phyloP scores from a whole-genome alignment of 2,329 filamentous ascomycete genomes.

The Thelonectria olida region DNA sequence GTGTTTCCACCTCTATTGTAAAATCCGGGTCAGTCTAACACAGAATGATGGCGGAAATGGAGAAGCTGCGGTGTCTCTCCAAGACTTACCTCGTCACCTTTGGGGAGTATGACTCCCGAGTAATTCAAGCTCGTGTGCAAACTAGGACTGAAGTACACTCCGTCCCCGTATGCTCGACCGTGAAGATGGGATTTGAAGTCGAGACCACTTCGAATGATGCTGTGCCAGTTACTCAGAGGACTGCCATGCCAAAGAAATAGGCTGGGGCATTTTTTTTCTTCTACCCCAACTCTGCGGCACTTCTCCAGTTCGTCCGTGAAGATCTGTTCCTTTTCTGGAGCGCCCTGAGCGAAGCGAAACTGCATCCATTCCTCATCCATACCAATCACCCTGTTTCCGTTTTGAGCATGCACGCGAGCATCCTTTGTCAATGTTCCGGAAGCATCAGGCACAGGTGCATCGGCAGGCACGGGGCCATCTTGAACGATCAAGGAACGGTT shows the following conservation, averaged over 20 bases:
- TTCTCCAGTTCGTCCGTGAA: slow-evolving; percentile 72
- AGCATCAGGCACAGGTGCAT: no score
- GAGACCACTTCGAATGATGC: slow-evolving; percentile 84
- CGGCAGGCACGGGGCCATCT: slow-evolving; percentile 62
- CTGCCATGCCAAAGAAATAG: slow-evolving; percentile 92
- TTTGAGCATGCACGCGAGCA: not conserved
- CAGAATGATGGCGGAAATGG: no score
- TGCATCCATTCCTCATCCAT: slow-evolving; percentile 74
- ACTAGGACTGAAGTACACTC: slow-evolving; percentile 77
- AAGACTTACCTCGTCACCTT: not conserved
- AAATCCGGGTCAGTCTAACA: slow-evolving; percentile 9
- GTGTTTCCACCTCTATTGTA: not conserved
- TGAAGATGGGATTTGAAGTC: slow-evolving; percentile 71
- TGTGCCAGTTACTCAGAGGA: slow-evolving; percentile 82
- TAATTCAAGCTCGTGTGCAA: slow-evolving; percentile 28
- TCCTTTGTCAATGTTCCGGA: not conserved
- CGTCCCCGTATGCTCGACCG: slow-evolving; percentile 79
- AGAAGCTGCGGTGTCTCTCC: no score
- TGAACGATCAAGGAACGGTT: slow-evolving; percentile 89
- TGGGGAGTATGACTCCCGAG: not conserved
- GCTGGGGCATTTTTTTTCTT: slow-evolving; percentile 65
- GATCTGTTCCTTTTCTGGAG: slow-evolving; percentile 83
- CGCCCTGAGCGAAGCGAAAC: slow-evolving; percentile 88
- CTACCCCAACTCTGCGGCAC: slow-evolving; percentile 43
- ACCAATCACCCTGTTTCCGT: slow-evolving; percentile 61